phyloP scores from a whole-genome alignment of 306 rosid species.

The Acacia confusa region DNA sequence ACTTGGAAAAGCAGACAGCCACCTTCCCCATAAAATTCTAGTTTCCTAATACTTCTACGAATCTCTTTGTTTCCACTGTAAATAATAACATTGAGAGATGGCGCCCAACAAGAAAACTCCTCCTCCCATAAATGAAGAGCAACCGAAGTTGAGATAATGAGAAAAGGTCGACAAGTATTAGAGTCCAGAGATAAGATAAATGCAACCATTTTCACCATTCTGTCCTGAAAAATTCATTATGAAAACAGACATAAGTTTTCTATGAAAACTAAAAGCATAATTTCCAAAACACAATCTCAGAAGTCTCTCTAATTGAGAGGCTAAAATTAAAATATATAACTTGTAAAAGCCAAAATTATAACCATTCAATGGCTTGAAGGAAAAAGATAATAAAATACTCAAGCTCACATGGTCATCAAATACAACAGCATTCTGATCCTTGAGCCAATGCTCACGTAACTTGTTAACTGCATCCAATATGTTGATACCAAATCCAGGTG shows the following conservation, averaged over 20 bases:
- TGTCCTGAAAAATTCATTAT: conserved; percentile 49
- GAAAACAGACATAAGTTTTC: neutral
- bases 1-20: conserved; percentile 49
- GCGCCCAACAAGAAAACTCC: conserved; percentile 49
- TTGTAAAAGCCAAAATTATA: conserved; percentile 12
- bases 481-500: conserved; percentile 34
- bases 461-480: conserved; percentile 49
- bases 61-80: conserved; percentile 58
- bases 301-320: neutral
- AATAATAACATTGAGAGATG: conserved; percentile 49
- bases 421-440: conserved; percentile 54
- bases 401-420: conserved; percentile 59
- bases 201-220: conserved; percentile 48
- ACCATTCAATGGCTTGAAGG: conserved; percentile 1
- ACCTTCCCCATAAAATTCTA: conserved; percentile 51
- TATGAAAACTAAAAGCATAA: conserved; percentile 1
- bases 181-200: conserved; percentile 53
- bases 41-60: conserved; percentile 45
- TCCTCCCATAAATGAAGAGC: conserved; percentile 56
- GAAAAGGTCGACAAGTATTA: conserved; percentile 51
- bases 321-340: conserved; percentile 3
- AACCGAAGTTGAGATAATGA: conserved; percentile 57
- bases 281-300: conserved; percentile 22
- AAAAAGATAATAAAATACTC: conserved; percentile 11
- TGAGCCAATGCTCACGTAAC: conserved; percentile 51